Evolutionary conservation across 495 filamentous ascomycete species (phyloP).

Genomic region (Copromyces sp.): DNA sequence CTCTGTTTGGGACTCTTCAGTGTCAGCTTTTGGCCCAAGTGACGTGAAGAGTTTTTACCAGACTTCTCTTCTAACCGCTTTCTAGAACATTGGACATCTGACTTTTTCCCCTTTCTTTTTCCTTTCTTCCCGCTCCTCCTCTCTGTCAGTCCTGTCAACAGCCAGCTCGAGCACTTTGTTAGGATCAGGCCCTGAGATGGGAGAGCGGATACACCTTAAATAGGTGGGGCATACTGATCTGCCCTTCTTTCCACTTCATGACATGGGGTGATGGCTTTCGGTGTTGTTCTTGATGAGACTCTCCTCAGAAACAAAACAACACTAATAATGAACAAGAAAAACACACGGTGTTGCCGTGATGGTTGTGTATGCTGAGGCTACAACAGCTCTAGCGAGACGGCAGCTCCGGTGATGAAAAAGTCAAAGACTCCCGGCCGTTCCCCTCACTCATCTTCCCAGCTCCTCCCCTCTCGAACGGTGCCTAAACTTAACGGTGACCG

Average conservation of each 20-base stretch:
- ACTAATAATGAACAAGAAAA: no score
- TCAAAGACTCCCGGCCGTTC: background rate
- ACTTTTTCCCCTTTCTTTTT: background rate
- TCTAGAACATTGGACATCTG: background rate
- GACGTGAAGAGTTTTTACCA: constrained; percentile 4
- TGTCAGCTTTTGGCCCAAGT: no score
- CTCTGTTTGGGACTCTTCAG: no score
- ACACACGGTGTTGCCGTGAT: no score
- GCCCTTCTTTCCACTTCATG: background rate
- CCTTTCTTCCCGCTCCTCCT: background rate
- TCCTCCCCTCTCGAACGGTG: background rate
- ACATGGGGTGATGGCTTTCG: background rate
- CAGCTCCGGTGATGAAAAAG: background rate
- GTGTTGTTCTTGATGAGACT: background rate
- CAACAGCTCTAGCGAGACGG: background rate
- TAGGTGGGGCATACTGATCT: background rate
- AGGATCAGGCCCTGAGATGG: background rate
- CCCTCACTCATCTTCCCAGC: background rate
- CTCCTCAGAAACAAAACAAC: background rate
- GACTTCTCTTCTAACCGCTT: background rate
- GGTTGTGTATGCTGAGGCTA: background rate
- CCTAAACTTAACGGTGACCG: constrained; percentile 20
- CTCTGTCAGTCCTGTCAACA: background rate
- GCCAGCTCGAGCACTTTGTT: constrained; percentile 1
- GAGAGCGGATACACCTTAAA: background rate